Base-by-base conservation (phyloP, 345 rosid genomes). In the Gossypium herbaceum region DNA sequence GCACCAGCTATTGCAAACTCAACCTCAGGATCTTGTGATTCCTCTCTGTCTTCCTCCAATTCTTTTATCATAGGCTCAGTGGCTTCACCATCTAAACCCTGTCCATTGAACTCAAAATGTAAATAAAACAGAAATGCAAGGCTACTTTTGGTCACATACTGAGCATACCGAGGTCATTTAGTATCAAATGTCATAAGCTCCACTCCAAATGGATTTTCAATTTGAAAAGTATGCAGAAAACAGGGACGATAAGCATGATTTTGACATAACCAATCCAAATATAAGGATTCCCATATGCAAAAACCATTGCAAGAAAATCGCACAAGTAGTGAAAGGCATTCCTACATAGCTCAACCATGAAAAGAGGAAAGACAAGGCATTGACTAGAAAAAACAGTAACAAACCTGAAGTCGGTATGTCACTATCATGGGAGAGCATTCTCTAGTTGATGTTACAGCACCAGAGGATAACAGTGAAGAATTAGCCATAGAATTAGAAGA, bases 11-110 rank as follows among this genome's bases (percentile, higher is more conserved):
- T 93, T 76, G 97, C 97, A 88, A 95, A 95, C 84, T 95, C 98
- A 65, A 93, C 82, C 87, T 95, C 99, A 24, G 99, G 99, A 85
- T 95, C 99, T 85, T 88, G 98, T 44, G 97, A 91, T 74, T 95
- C 99, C 80, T 93, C 99, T 82, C 98, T 93, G 78, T 93, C 99
- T 85, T 95, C 99, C 85, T 95, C 99, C 84, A 95, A 79, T 79
- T 95, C 97, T 88, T 95, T 93, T 74, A 95, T 93, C 99, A 95
- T 95, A 73, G 98, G 99, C 72, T 95, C 99, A 54, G 99, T 95
- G 69, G 98, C 99, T 90, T 95, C 99, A 79, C 99, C 99, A 84
- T 95, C 99, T 70, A 93, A 84, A 57, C 99, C 99, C 99, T 93
- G 85, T 66, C 51, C 78, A 79, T 68, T 75, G 73, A 68, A 60